phyloP scores from a whole-genome alignment of 208 protist genomes.

The Leishmania amazonensis region DNA sequence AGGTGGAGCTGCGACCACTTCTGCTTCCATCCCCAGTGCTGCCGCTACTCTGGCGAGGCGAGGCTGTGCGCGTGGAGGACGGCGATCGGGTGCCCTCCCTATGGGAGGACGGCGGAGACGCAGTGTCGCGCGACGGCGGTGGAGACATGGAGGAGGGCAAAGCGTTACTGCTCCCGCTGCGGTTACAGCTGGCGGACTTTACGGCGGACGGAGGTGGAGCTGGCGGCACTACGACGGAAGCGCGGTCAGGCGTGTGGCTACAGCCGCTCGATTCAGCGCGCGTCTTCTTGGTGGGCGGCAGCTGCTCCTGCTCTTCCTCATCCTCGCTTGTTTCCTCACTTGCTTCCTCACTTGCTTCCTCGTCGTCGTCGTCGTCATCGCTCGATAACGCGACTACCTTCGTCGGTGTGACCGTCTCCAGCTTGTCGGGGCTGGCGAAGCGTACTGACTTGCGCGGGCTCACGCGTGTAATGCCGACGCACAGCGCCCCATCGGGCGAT shows the following conservation, averaged over 20 bases:
- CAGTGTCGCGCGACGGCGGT: not conserved
- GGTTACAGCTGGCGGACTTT: not conserved
- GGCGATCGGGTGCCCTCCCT: slow-evolving; percentile 17
- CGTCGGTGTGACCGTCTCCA: slow-evolving; percentile 51
- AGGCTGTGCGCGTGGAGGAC: not conserved
- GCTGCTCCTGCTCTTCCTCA: slow-evolving; percentile 9
- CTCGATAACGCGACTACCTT: slow-evolving; percentile 18
- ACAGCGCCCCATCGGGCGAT: slow-evolving; percentile 4
- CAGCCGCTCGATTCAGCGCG: slow-evolving; percentile 5
- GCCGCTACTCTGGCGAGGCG: not conserved
- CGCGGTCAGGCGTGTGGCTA: slow-evolving; percentile 9
- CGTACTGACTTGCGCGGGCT: slow-evolving; percentile 76
- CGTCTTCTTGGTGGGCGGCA: slow-evolving; percentile 12
- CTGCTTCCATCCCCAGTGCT: not conserved
- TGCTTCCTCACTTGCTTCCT: slow-evolving; percentile 7
- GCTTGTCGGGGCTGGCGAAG: slow-evolving; percentile 57
- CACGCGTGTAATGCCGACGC: not conserved
- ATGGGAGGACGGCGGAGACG: slow-evolving; percentile 5
- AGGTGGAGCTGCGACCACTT: slow-evolving; percentile 9
- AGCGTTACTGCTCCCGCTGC: slow-evolving; percentile 1
- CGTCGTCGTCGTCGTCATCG: slow-evolving; percentile 9
- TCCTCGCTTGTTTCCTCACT: slow-evolving; percentile 12
- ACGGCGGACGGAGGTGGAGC: slow-evolving; percentile 32
- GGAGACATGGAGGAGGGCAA: not conserved
- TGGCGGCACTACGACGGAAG: slow-evolving; percentile 13